Evolutionary conservation across 345 rosid genomes (phyloP).

Genomic region (Trapa bicornis): DNA sequence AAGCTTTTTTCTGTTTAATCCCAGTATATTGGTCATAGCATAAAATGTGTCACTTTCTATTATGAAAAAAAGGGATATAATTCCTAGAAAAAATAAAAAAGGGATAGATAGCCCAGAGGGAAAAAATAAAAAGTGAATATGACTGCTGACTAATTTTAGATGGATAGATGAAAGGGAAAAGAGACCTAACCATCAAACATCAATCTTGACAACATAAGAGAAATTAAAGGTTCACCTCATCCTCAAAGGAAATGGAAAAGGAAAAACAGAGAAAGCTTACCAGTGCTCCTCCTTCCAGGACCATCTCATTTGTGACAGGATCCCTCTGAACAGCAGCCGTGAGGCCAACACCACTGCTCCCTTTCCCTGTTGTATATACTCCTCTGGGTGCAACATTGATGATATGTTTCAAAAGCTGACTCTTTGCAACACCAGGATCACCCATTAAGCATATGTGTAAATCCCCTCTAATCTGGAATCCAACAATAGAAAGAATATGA

Average conservation of each 20-base stretch:
- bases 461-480: constrained; percentile 90
- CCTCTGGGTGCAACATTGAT: constrained; percentile 92
- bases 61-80: neutral
- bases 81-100: neutral
- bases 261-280: constrained; percentile 27
- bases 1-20: neutral
- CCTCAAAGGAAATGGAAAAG: neutral
- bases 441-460: constrained; percentile 95
- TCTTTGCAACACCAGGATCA: constrained; percentile 99
- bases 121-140: too few relatives aligned
- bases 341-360: constrained; percentile 98
- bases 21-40: neutral
- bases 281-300: constrained; percentile 97
- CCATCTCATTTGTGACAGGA: constrained; percentile 94
- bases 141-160: too few relatives aligned
- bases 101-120: neutral
- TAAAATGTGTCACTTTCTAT: neutral
- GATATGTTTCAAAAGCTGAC: constrained; percentile 99
- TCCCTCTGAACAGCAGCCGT: constrained; percentile 98
- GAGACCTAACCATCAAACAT: neutral
- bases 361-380: constrained; percentile 88
- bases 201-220: neutral
- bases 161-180: neutral
- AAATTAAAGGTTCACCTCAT: too few relatives aligned
- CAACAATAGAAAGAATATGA: neutral